Base-by-base conservation (phyloP, 2,329 filamentous ascomycete genomes). In the Xylaria sp. region DNA sequence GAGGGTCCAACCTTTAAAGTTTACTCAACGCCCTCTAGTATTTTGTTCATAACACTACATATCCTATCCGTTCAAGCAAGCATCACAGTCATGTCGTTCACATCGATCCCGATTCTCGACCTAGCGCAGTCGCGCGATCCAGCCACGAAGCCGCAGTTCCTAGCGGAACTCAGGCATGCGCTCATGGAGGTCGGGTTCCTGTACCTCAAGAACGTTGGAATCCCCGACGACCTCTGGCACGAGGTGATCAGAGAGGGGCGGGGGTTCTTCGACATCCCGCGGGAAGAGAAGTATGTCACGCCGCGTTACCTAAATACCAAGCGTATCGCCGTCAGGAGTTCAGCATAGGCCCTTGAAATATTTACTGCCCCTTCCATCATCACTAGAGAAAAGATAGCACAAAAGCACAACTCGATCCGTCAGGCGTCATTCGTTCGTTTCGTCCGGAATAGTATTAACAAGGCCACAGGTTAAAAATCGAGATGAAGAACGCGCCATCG, bases 141-240 rank as follows among this genome's bases (percentile, higher is more conserved):
- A 19, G 81, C 82, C 4, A 90, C 91, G 0, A 97, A 96, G 80
- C 86, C 91, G 2, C 82, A 81, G 36, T 96, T 97, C 75, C 86
- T 97, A 0, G 79, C 82, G 0, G 84, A 92, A 62, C 85, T 97
- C 36, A 90, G 92, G 17, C 84, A 92, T 79, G 92, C 93, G 0
- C 82, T 97, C 36, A 87, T 97, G 75, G 91, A 95, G 78, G 92
- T 97, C n/a, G 93, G 93, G 1, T 97, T 97, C 76, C 79, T 97
- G 24, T 97, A 97, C 76, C 86, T 97, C 69, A 91, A 90, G 76
- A 94, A 97, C 76, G 90, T 92, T 2, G 92, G 91, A 24, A 89
- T 95, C 59, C 84, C 90, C 4, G 85, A 90, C 17, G 82, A 86
- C 47, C 81, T 95, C 61, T 89, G 92, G 73, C 76, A 86, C 27